Base-by-base conservation (phyloP, 371 early-diverging fungal species). In the Apophysomyces elegans region DNA sequence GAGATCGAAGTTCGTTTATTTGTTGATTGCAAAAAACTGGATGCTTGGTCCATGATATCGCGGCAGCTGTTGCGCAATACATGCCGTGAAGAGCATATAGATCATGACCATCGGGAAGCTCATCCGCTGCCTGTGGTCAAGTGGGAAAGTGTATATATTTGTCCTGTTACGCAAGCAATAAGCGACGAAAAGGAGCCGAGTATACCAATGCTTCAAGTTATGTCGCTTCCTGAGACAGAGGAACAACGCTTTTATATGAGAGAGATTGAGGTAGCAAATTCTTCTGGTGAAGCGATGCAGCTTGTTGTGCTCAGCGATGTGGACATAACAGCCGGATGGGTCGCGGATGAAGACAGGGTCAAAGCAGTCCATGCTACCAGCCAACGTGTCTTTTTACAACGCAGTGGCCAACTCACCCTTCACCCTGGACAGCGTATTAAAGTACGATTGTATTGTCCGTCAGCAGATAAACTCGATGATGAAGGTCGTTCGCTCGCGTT, bases 1-100 rank as follows among this genome's bases (percentile, higher is more conserved):
- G 79, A 80, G 43, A 83, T 92, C 59, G 86, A 88, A 63, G 83
- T 91, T 4, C 84, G 88, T 7, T 70, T 90, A 7, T 91, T 91
- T 77, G 88, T 89, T 16, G 90, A 91, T 54, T 76, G 75, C 37
- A 77, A 77, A 21, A 75, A 69, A 13, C 58, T 81, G n/a, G 74
- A 75, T 62, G 70, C 74, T 5, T 77, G 75, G 74, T 32, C 68
- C 1, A 37, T 70, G 21, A 69, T 70, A 44, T 66, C 74, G 2
- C 60, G 68, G 37, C 64, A 60, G 38, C 37, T 75, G 8, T 59
- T 77, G 16, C 67, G 66, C 21, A 70, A 63, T 46, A 36, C 67
- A 16, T 16, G 12, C 45, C 54, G 12, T n/a, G 65, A 62, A 32
- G 71, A 74, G 6, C 58, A 65, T 9, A 8, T 56, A 1, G 69